These are phyloP conservation scores for Medicago truncatula DNA, from an alignment of 306 rosid species.

Conservation along the genomic window MtrunA17r5.0-ANR NC_053044.1:10337501-10338000, in stretches of 20 bases:
- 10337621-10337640: not conserved
- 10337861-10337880: too few relatives aligned
- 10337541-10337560: too few relatives aligned
- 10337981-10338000: not conserved
- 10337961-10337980: not conserved
- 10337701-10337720: too few relatives aligned
- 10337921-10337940: not conserved
- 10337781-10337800: not conserved
- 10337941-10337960: not conserved
- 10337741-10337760: not conserved
- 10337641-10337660: not conserved
- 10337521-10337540: too few relatives aligned
- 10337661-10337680: too few relatives aligned
- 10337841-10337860: not conserved
- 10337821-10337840: conserved; percentile 1
- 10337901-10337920: too few relatives aligned
- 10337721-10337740: not conserved
- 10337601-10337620: not conserved
- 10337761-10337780: not conserved
- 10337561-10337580: not conserved
- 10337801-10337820: not conserved
- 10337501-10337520: too few relatives aligned
- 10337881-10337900: too few relatives aligned
- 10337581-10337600: not conserved
- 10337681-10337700: too few relatives aligned